These are phyloP conservation scores for Phlyctochytrium arcticum DNA, from an alignment of 192 early-diverging fungal genomes.

Conservation along the genomic window DNA sequence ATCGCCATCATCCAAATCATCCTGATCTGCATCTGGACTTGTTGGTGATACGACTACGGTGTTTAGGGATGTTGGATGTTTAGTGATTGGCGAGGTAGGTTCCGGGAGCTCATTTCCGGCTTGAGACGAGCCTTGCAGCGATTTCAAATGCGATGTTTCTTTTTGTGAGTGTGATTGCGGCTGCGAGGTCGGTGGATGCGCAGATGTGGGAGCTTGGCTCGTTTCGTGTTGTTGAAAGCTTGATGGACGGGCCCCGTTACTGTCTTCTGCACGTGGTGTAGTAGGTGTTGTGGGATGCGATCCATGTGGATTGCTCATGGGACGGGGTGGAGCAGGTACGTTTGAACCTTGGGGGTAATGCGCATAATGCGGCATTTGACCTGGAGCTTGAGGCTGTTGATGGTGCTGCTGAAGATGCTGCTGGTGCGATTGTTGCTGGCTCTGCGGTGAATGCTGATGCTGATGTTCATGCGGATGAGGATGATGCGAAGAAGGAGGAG, in stretches of 20 bases:
- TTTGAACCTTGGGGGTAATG: too few relatives aligned
- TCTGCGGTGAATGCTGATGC: not conserved
- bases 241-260: not conserved
- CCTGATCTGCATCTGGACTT: too few relatives aligned
- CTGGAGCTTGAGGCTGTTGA: not conserved
- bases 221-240: not conserved
- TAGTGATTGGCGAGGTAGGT: not conserved
- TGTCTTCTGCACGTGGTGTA: not conserved
- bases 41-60: too few relatives aligned
- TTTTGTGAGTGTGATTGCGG: not conserved
- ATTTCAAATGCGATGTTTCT: too few relatives aligned
- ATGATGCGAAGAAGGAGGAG: not conserved
- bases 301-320: too few relatives aligned
- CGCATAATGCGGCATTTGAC: not conserved
- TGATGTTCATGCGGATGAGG: not conserved
- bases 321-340: too few relatives aligned
- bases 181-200: not conserved
- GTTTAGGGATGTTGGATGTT: too few relatives aligned
- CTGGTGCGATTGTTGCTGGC: not conserved
- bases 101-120: not conserved
- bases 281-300: not conserved
- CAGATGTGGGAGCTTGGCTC: not conserved
- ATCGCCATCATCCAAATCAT: too few relatives aligned
- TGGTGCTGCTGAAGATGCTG: not conserved
- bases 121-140: not conserved